phyloP scores from a whole-genome alignment of 192 early-diverging fungal genomes.

The Globomyces pollinis-pini region DNA sequence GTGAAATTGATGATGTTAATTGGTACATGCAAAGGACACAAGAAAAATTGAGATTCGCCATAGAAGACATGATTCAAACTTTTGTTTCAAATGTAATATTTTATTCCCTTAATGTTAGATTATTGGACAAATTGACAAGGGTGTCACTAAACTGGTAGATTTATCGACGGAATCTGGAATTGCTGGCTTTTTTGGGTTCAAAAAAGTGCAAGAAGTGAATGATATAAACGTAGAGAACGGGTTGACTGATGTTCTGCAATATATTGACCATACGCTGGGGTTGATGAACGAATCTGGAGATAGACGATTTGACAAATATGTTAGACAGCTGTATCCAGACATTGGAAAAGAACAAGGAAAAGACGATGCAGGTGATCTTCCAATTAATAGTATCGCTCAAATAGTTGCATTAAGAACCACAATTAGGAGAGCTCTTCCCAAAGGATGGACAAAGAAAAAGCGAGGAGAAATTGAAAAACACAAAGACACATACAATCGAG shows the following conservation, averaged over 20 bases:
- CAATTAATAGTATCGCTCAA: too few relatives aligned
- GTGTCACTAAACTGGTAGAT: not conserved
- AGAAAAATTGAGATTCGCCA: slow-evolving; percentile 18
- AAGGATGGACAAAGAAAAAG: too few relatives aligned
- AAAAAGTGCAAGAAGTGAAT: not conserved
- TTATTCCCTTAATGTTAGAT: not conserved
- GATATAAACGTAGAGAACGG: not conserved
- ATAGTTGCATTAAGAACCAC: too few relatives aligned
- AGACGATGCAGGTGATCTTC: too few relatives aligned
- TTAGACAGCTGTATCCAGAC: slow-evolving; percentile 2
- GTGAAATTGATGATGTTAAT: slow-evolving; percentile 37
- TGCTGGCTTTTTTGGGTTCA: not conserved
- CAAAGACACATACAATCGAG: too few relatives aligned
- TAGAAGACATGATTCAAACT: slow-evolving; percentile 37
- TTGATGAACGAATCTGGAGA: not conserved
- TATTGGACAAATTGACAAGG: not conserved
- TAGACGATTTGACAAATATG: not conserved
- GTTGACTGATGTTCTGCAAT: not conserved
- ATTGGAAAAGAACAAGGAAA: too few relatives aligned
- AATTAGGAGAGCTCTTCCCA: too few relatives aligned
- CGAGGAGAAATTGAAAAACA: too few relatives aligned
- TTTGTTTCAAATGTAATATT: slow-evolving; percentile 24
- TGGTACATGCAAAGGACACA: slow-evolving; percentile 29
- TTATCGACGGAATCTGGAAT: not conserved
- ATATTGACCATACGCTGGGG: not conserved